Evolutionary conservation across 1,139 yeast species (phyloP).

Genomic region (Suhomyces kunorum): DNA sequence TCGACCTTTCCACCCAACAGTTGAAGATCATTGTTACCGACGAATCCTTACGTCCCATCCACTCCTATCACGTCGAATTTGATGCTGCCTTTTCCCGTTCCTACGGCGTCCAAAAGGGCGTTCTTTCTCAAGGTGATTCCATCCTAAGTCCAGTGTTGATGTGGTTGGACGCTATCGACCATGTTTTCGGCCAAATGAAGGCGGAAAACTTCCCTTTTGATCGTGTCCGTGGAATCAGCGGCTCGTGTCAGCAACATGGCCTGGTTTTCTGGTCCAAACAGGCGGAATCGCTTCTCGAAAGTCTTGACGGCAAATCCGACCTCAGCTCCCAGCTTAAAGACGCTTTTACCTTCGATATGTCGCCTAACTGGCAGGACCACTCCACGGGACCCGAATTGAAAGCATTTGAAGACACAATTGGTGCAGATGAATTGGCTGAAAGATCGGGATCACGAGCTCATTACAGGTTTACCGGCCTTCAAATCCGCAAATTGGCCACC

Average conservation of each 20-base stretch:
- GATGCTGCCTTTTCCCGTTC: constrained; percentile 58
- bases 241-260: constrained; percentile 94
- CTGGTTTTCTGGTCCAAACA: constrained; percentile 73
- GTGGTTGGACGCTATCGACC: constrained; percentile 87
- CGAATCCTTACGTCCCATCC: constrained; percentile 50
- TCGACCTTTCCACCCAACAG: constrained; percentile 90
- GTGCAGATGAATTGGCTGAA: constrained; percentile 62
- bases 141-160: constrained; percentile 79
- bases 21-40: constrained; percentile 72
- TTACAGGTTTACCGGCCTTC: constrained; percentile 88
- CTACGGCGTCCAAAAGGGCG: constrained; percentile 73
- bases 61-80: constrained; percentile 68
- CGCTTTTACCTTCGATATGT: constrained; percentile 62
- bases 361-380: constrained; percentile 97
- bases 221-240: constrained; percentile 69
- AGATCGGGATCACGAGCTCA: constrained; percentile 88
- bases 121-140: constrained; percentile 50
- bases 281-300: constrained; percentile 43
- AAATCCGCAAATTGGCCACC: constrained; percentile 71
- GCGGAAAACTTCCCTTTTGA: constrained; percentile 55
- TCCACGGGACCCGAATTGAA: constrained; percentile 72
- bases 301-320: constrained; percentile 23
- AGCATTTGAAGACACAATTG: constrained; percentile 60
- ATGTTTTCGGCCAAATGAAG: constrained; percentile 58
- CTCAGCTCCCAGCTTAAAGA: constrained; percentile 47